These are phyloP conservation scores for Epichloe baconii DNA, from an alignment of 2,329 filamentous ascomycete genomes.

Conservation along the genomic window DNA sequence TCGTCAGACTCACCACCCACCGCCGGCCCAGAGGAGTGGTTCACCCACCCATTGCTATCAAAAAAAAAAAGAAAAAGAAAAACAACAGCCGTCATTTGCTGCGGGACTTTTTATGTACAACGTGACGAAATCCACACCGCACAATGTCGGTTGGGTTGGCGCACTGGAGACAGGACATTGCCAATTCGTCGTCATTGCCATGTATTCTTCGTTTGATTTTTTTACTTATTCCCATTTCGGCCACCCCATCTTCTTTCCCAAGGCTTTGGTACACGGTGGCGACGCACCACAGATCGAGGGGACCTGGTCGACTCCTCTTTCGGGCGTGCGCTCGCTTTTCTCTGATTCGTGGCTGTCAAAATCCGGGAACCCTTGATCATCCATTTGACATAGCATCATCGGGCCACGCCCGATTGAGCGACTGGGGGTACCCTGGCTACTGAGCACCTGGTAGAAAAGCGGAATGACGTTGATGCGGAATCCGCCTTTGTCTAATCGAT, in stretches of 20 bases:
- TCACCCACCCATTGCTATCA: no score
- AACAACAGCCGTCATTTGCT: no score
- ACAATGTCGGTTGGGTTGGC: no score
- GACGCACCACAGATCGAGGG: neutral
- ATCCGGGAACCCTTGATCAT: conserved; percentile 5
- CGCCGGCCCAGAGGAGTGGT: no score
- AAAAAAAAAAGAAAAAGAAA: no score
- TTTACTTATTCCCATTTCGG: neutral
- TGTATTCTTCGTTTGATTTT: neutral
- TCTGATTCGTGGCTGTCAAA: conserved; percentile 1
- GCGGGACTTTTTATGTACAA: no score
- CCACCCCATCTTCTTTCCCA: neutral
- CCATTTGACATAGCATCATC: neutral
- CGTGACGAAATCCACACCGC: no score
- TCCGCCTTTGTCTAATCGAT: neutral
- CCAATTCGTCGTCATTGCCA: neutral
- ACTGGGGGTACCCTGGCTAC: neutral
- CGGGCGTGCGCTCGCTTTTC: neutral
- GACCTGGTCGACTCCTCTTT: neutral
- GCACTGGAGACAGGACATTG: no score
- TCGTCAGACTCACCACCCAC: no score
- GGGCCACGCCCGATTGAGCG: neutral
- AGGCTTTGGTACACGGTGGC: neutral
- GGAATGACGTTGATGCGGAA: neutral
- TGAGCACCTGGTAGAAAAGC: neutral